Base-by-base conservation (phyloP, 1,139 yeast species). In the Zygoascus meyerae region DNA sequence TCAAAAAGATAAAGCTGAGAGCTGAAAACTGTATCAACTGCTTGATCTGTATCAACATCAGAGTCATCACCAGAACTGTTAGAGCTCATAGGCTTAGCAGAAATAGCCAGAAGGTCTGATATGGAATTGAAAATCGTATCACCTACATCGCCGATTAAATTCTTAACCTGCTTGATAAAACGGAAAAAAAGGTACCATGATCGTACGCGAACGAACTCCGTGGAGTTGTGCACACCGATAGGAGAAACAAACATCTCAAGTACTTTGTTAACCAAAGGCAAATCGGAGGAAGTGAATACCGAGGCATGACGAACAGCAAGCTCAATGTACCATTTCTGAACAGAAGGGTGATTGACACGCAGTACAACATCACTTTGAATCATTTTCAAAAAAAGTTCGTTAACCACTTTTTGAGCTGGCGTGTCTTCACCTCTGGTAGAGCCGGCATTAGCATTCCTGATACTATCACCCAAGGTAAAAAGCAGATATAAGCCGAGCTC, bases 111-210 rank as follows among this genome's bases (percentile, higher is more conserved):
- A 45, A 85, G 68, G 58, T 68, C 79, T 48, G 62, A 63, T 15
- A 81, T 68, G 12, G 83, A 71, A 51, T 72, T 73, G 44, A 77
- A 71, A 29, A 82, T 68, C 11, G 74, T 66, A 40, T 64, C 70
- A 36, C 77, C 77, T 36, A 66, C 62, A 45, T 60, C 62, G 29
- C 78, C 74, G 28, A 79, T 68, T 47, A 77, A 69, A 29, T 90
- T 87, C 60, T 81, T 84, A 2, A 92, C 82, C 42, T 83, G 69
- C 62, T 85, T 87, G 56, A 90, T 74, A 59, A 89, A 86, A 61
- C 95, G 77, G 60, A 83, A 83, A 56, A 92, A 86, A 53, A 90
- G 70, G 63, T 87, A 92, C 96, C 98, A 92, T 44, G 94, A 75
- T 64, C 97, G 79, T 49, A 81, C 73, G 58, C 90, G 80, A 9